phyloP scores from a whole-genome alignment of 208 protist genomes.

The Zelonia costaricensis region DNA sequence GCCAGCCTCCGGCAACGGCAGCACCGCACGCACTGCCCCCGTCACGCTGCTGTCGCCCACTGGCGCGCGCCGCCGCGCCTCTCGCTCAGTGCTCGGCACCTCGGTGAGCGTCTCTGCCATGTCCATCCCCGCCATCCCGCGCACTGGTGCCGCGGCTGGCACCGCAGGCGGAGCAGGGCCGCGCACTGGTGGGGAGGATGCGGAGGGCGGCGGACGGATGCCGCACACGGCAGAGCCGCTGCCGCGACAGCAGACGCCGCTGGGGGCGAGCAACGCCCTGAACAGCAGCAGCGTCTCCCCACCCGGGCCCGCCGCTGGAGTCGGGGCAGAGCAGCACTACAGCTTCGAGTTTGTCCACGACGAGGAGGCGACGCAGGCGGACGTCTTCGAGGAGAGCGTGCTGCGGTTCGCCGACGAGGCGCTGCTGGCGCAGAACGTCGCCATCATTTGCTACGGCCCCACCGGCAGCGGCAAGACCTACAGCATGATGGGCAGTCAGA shows the following conservation, averaged over 20 bases:
- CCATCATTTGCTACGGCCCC: conserved; percentile 85
- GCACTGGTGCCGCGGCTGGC: neutral
- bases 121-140: conserved; percentile 13
- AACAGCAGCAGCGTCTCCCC: conserved; percentile 7
- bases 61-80: conserved; percentile 3
- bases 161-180: neutral
- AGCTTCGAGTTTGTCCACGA: conserved; percentile 85
- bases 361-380: conserved; percentile 81
- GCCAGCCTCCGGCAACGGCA: no score
- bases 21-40: neutral
- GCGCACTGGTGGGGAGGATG: neutral
- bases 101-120: conserved; percentile 24
- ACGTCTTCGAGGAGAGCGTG: conserved; percentile 91
- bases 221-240: neutral
- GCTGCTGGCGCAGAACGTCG: conserved; percentile 78
- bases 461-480: conserved; percentile 91
- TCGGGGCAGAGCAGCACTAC: conserved; percentile 71
- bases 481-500: conserved; percentile 84
- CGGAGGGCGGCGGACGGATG: neutral
- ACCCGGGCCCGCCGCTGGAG: neutral
- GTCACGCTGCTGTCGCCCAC: neutral
- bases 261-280: no score
- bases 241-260: conserved; percentile 3
- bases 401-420: conserved; percentile 82
- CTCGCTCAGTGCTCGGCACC: conserved; percentile 18